These are phyloP conservation scores for Canna indica DNA, from an alignment of 176 grass and related monocot genomes.

Conservation along the genomic window DNA sequence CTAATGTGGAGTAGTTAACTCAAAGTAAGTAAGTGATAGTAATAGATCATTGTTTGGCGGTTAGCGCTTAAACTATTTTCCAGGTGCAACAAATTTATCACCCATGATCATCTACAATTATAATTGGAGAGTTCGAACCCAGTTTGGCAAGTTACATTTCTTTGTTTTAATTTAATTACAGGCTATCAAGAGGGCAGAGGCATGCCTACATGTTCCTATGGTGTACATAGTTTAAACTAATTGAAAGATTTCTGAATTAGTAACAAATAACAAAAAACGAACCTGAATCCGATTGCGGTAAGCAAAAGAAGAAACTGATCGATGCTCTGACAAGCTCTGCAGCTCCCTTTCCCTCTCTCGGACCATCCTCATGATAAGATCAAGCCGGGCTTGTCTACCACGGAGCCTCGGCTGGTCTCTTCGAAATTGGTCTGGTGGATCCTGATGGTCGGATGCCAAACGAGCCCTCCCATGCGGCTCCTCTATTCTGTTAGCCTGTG, in stretches of 20 bases:
- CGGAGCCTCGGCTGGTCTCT: constrained; percentile 58
- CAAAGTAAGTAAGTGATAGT: neutral
- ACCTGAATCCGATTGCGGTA: constrained; percentile 94
- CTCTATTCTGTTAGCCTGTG: constrained; percentile 14
- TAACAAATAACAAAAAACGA: neutral
- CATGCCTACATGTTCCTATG: neutral
- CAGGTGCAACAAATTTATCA: neutral
- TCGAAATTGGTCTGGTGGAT: constrained; percentile 17
- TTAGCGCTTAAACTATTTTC: neutral
- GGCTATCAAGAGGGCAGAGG: neutral
- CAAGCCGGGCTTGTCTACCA: constrained; percentile 67
- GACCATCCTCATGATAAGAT: constrained; percentile 67
- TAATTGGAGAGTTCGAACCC: neutral
- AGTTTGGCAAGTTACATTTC: neutral
- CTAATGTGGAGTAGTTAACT: neutral
- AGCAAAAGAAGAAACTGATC: constrained; percentile 55
- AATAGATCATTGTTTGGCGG: neutral
- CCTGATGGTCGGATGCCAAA: constrained; percentile 1
- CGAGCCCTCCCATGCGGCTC: constrained; percentile 31
- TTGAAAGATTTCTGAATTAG: neutral
- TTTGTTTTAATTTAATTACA: neutral
- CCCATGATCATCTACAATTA: neutral
- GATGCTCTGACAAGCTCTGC: constrained; percentile 72
- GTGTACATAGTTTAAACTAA: neutral
- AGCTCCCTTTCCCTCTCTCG: constrained; percentile 85